These are phyloP conservation scores for Acidiella bohemica DNA, from an alignment of 495 filamentous ascomycete genomes.

Conservation along the genomic window DNA sequence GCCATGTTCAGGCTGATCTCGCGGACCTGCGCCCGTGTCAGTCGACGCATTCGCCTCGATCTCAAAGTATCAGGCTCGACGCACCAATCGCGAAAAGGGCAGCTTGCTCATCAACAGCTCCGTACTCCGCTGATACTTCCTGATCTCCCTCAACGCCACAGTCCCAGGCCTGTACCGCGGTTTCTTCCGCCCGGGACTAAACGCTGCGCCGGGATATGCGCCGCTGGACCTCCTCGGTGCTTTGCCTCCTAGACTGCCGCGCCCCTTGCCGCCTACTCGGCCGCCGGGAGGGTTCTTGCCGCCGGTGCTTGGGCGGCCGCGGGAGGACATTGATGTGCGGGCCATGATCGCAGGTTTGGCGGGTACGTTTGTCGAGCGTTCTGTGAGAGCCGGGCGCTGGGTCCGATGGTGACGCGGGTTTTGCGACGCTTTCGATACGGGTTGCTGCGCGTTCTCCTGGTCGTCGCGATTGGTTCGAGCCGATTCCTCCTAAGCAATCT, in stretches of 20 bases:
- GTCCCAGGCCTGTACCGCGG: slow-evolving; percentile 77
- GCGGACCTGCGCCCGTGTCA: slow-evolving; percentile 44
- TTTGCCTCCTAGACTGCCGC: slow-evolving; percentile 6
- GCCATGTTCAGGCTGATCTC: slow-evolving; percentile 56
- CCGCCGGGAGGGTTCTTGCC: slow-evolving; percentile 8
- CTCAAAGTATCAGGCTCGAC: too few relatives aligned
- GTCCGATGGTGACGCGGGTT: too few relatives aligned
- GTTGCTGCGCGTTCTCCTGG: too few relatives aligned
- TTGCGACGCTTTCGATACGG: too few relatives aligned
- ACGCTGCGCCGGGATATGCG: slow-evolving; percentile 51
- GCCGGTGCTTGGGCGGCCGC: slow-evolving; percentile 8
- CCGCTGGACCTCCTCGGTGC: slow-evolving; percentile 38
- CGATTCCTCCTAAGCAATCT: too few relatives aligned
- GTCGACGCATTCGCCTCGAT: not conserved
- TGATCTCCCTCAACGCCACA: slow-evolving; percentile 71
- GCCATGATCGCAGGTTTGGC: slow-evolving; percentile 7
- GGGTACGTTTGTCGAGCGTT: not conserved
- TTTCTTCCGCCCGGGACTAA: slow-evolving; percentile 32
- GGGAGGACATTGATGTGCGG: slow-evolving; percentile 2
- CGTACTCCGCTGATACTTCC: slow-evolving; percentile 66
- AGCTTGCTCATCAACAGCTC: slow-evolving; percentile 70
- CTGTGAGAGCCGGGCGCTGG: too few relatives aligned
- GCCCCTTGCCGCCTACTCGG: slow-evolving; percentile 1
- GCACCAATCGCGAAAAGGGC: slow-evolving; percentile 74
- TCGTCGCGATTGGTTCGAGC: too few relatives aligned